These are phyloP conservation scores for Beauveria medogensis DNA, from an alignment of 2,329 filamentous ascomycete genomes.

Conservation along the genomic window DNA sequence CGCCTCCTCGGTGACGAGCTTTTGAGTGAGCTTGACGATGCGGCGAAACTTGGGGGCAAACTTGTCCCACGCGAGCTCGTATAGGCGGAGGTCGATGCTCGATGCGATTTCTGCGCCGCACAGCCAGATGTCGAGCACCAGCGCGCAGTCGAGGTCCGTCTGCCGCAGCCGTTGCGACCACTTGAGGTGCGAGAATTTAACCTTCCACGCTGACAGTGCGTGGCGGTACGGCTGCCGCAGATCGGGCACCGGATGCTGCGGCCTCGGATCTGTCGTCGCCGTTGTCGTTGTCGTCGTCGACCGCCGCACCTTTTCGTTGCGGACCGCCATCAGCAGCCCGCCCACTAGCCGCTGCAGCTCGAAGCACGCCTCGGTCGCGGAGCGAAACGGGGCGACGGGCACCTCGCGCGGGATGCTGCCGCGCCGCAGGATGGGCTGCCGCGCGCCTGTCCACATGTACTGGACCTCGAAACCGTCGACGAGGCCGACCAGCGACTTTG, in stretches of 20 bases:
- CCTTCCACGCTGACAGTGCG: constrained; percentile 8
- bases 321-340: constrained; percentile 1
- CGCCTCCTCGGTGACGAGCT: constrained; percentile 1
- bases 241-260: not conserved
- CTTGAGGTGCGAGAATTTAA: constrained; percentile 8
- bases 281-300: not conserved
- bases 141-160: constrained; percentile 8
- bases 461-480: constrained; percentile 10
- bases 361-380: constrained; percentile 10
- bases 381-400: not conserved
- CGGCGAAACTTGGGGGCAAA: constrained; percentile 1
- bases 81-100: constrained; percentile 2
- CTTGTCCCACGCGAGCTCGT: constrained; percentile 10
- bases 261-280: not conserved
- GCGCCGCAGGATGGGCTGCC: not conserved
- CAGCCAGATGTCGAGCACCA: constrained; percentile 8
- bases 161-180: constrained; percentile 8
- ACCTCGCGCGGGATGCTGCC: not conserved
- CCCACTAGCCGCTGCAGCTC: constrained; percentile 7
- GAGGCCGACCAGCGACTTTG: constrained; percentile 7
- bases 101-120: constrained; percentile 9
- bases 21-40: constrained; percentile 6
- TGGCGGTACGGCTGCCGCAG: constrained; percentile 1
- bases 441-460: constrained; percentile 5
- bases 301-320: constrained; percentile 5